phyloP scores from a whole-genome alignment of 108 stramenopile genomes.

The Cyclotella atomus region DNA sequence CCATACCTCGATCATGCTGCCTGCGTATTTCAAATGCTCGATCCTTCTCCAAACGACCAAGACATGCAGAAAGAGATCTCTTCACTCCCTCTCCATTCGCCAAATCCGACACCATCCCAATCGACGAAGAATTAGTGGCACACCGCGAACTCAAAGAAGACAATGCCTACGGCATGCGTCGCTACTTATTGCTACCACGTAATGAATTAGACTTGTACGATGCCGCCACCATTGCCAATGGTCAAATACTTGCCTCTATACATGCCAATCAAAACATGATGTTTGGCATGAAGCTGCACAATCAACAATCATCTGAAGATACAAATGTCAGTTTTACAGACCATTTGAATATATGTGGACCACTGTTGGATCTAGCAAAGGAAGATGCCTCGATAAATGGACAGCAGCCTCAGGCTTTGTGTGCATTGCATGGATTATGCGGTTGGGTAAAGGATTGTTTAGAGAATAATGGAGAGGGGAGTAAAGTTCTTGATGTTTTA shows the following conservation, averaged over 20 bases:
- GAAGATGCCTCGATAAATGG: constrained; percentile 71
- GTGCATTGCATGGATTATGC: constrained; percentile 68
- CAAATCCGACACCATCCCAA: constrained; percentile 26
- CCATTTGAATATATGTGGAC: constrained; percentile 52
- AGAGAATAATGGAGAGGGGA: constrained; percentile 40
- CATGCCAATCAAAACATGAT: constrained; percentile 70
- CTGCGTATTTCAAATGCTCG: background rate
- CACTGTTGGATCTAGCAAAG: constrained; percentile 63
- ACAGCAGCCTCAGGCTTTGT: constrained; percentile 80
- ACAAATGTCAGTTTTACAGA: too few relatives aligned
- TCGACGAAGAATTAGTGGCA: constrained; percentile 19
- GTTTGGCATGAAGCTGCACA: constrained; percentile 62
- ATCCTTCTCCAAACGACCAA: background rate
- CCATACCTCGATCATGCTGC: background rate
- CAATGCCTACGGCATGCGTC: constrained; percentile 33
- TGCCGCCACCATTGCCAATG: background rate
- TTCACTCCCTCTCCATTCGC: constrained; percentile 48
- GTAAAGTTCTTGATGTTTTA: constrained; percentile 24
- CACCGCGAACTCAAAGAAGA: constrained; percentile 41
- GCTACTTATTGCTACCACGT: constrained; percentile 37
- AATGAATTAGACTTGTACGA: background rate
- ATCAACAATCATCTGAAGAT: background rate
- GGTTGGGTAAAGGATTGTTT: constrained; percentile 64
- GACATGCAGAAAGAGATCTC: constrained; percentile 21
- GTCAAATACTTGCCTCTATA: constrained; percentile 47